Base-by-base conservation (phyloP, 1,284 basidiomycete species). In the Sporisorium scitamineum region DNA sequence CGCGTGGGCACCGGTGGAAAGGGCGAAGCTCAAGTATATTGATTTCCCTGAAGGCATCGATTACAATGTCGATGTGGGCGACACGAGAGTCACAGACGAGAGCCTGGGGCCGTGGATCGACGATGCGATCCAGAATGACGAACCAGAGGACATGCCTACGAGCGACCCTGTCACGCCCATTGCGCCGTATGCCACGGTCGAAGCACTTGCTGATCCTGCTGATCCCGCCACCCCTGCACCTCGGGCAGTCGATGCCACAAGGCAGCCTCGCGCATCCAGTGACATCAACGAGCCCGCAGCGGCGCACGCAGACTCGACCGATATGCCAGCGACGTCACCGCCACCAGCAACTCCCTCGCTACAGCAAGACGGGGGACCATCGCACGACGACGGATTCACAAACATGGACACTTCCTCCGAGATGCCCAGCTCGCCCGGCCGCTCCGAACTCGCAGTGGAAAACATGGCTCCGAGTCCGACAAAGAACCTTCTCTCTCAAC, bases 51-150 rank as follows among this genome's bases (percentile, higher is more conserved):
- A 68, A 5, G 64, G 53, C 7, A 37, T 71, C 11, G 73, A 76
- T 27, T 76, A 68, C 52, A 68, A 68, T 18, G 8, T 54, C 16
- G 61, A 67, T n/a, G 60, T 71, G 10, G 69, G 68, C 31, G 41
- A 54, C 11, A 70, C 64, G 2, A 51, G 69, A 26, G 64, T 76
- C 8, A 71, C 68, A 26, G 73, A 76, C 41, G 68, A 70, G 18
- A 71, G 73, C 29, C 47, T 76, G 1, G 73, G 65, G 2, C 73
- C 73, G 8, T 76, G 73, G 73, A 71, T 76, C 42, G 60, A 68
- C 20, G 73, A 71, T 44, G 68, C 73, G 8, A 59, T 76, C n/a
- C 48, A 61, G 16, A 61, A 71, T n/a, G 69, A 76, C 58, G 73
- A 76, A 47, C 68, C 73, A 2, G 61, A 53, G 4, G 73, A 75